Base-by-base conservation (phyloP, 2,329 filamentous ascomycete genomes). In the Cercospora nicotianae region DNA sequence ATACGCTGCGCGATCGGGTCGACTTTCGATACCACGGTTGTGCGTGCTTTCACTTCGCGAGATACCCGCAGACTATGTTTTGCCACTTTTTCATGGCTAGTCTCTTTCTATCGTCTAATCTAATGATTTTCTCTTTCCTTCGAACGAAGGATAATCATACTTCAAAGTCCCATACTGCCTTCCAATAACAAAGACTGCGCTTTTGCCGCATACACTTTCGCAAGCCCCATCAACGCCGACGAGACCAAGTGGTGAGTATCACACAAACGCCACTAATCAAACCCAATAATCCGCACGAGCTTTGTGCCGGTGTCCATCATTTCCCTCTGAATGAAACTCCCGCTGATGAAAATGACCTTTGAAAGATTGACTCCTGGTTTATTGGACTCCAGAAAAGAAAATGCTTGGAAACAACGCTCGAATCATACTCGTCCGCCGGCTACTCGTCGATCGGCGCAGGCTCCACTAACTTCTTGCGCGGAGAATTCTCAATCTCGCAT, bases 401-500 rank as follows among this genome's bases (percentile, higher is more conserved):
- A 60, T 16, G 28, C 59, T 13, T 26, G 20, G 31, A 30, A 61
- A 42, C 3, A 18, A 39, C 20, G 31, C 31, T 26, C 31, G 20
- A n/a, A 42, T 61, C 18, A n/a, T 8, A 20, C 10, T 26, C 31
- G 26, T 45, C 33, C 31, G 31, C 7, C 36, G 36, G 12, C 20
- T 45, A 30, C 30, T 53, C 28, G 18, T 53, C 28, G 18, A 31
- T 23, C 26, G 30, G 23, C 30, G n/a, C 33, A n/a, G 51, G 53
- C 18, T 31, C 23, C 59, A 57, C 72, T 74, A 75, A 64, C 64
- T 72, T 53, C 73, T 67, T 42, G 73, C 73, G 31, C 72, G 66
- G 20, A 75, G 70, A 68, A 72, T 76, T 53, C 69, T 60, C 18
- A 70, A 60, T 39, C 73, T 63, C 20, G 72, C 68, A 36, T 73